Evolutionary conservation across 306 rosid genomes (phyloP).

Genomic region (Sicyos edulis): DNA sequence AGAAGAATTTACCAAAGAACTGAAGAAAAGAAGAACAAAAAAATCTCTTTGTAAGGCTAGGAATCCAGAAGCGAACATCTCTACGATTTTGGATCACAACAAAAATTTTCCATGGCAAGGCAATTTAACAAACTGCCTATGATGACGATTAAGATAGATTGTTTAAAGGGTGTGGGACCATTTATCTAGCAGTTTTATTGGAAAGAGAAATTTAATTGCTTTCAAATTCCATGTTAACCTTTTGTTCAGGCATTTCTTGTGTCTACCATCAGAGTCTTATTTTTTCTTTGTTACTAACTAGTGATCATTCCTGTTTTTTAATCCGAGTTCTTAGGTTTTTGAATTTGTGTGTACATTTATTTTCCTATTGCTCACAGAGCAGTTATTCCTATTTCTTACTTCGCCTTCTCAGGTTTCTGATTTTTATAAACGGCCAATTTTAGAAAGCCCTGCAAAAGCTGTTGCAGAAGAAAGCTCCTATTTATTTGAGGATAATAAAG

Average conservation of each 20-base stretch:
- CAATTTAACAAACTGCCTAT: not conserved
- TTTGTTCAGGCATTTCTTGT: slow-evolving; percentile 4
- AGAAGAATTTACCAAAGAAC: too few species aligned
- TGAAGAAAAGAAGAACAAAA: too few species aligned
- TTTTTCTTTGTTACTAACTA: not conserved
- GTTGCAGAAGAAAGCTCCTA: slow-evolving; percentile 67
- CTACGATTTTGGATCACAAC: too few species aligned
- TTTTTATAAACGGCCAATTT: slow-evolving; percentile 71
- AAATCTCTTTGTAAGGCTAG: too few species aligned
- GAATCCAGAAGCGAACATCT: too few species aligned
- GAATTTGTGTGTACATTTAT: slow-evolving; percentile 23
- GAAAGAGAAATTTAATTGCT: not conserved
- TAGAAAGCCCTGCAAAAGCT: slow-evolving; percentile 93
- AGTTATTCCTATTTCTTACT: slow-evolving; percentile 1
- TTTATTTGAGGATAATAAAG: slow-evolving; percentile 77
- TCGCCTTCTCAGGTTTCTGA: slow-evolving; percentile 63
- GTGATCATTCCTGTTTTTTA: not conserved
- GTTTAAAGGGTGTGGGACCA: not conserved
- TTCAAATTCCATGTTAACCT: not conserved
- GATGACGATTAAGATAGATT: not conserved
- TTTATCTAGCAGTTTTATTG: not conserved
- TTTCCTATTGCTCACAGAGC: not conserved
- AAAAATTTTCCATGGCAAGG: too few species aligned
- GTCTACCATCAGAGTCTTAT: not conserved
- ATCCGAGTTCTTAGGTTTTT: slow-evolving; percentile 43